Evolutionary conservation across 2,329 filamentous ascomycete genomes (phyloP).

Genomic region (Penicillium griseofulvum): DNA sequence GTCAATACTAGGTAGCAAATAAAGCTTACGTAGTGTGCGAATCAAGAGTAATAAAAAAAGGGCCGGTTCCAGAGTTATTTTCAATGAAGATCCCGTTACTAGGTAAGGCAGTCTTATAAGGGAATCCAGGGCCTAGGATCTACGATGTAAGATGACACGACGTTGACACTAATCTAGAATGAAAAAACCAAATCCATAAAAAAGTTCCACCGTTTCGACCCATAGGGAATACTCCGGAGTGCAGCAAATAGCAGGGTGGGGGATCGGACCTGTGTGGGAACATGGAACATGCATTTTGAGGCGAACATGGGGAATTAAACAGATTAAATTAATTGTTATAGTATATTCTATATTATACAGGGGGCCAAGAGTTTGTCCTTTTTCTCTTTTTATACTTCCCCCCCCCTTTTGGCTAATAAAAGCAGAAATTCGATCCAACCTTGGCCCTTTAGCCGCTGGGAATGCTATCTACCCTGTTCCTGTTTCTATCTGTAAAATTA

Average conservation of each 20-base stretch:
- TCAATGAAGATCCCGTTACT: conserved; percentile 11
- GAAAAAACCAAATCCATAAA: conserved; percentile 19
- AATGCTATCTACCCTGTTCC: conserved; percentile 10
- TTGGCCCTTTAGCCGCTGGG: conserved; percentile 18
- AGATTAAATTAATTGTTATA: not conserved
- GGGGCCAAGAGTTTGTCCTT: not conserved
- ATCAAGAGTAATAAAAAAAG: conserved; percentile 1
- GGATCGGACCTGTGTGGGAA: conserved; percentile 20
- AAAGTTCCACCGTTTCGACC: conserved; percentile 24
- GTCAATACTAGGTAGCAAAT: conserved; percentile 1
- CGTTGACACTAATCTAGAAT: conserved; percentile 38
- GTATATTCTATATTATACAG: too few relatives aligned
- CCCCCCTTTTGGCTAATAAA: not conserved
- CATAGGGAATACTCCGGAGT: conserved; percentile 24
- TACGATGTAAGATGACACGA: conserved; percentile 41
- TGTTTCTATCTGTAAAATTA: conserved; percentile 12
- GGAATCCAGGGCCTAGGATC: conserved; percentile 33
- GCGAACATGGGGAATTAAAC: conserved; percentile 21
- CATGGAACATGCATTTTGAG: conserved; percentile 21
- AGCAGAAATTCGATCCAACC: not conserved
- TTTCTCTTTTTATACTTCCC: not conserved
- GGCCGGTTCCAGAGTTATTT: conserved; percentile 10
- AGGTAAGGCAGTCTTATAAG: conserved; percentile 19
- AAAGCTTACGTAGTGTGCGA: conserved; percentile 5
- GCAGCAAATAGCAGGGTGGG: conserved; percentile 9